Evolutionary conservation across 2,329 filamentous ascomycete species (phyloP).

Genomic region (Neofusicoccum parvum): DNA sequence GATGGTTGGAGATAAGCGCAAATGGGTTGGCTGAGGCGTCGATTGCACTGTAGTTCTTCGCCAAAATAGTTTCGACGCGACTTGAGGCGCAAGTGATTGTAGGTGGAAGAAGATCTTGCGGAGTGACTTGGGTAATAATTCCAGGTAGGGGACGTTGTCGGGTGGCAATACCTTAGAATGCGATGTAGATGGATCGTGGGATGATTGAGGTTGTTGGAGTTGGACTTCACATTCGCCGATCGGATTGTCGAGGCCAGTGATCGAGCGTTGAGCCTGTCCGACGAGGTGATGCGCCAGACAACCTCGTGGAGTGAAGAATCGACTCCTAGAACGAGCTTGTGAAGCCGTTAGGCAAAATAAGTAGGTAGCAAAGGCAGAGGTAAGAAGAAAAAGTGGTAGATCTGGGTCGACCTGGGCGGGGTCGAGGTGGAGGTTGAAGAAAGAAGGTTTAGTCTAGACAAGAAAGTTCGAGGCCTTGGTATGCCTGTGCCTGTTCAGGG

Average conservation of each 20-base stretch:
- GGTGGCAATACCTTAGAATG: not conserved
- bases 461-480: not conserved
- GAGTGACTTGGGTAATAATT: no score
- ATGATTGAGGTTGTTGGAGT: not conserved
- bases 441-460: not conserved
- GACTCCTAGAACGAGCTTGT: no score
- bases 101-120: no score
- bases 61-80: no score
- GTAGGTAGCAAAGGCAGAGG: not conserved
- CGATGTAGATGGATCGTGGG: not conserved
- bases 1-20: not conserved
- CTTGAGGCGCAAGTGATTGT: no score
- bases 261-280: not conserved
- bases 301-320: no score
- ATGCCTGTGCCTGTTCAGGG: not conserved
- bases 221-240: not conserved
- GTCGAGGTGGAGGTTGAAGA: not conserved
- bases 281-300: not conserved
- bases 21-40: no score
- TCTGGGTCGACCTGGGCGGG: not conserved
- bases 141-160: not conserved
- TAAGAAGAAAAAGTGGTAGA: no score
- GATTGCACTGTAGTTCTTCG: no score
- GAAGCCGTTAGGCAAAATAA: no score
- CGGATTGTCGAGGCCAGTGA: not conserved